Evolutionary conservation across 1,284 basidiomycete species (phyloP), one percentile per base, ranked within the genome.

Genomic region (Ceratorhiza oryzae-sativae): DNA sequence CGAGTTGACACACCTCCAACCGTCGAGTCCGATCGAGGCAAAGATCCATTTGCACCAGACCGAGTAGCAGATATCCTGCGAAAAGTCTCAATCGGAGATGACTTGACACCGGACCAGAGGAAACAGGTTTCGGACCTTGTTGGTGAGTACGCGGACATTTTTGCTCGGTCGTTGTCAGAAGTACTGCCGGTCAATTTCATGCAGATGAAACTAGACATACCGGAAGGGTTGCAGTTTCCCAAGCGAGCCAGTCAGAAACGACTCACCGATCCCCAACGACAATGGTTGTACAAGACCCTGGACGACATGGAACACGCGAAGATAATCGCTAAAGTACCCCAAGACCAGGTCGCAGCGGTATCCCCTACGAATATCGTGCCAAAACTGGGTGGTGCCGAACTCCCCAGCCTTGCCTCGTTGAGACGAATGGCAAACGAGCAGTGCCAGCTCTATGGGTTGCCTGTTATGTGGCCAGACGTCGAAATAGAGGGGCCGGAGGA

Each of bases 221-320:
- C 63, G 18, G 20, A 51, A 1, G 56, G 46, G 1, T 48, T 48
- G 12, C 49, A 6, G 3, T 73, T 75, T 25, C 75, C 68, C 2
- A 71, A 30, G 15, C 25, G 39, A 9, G 65, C 60, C 9, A 45
- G 61, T 23, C 75, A 75, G 51, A 71, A 70, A 32, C 61, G 59
- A 12, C 32, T 77, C 1, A 68, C 73, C 32, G 72, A 72, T 25
- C 62, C 72, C 10, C 74, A 76, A 51, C 46, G 49, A 0, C 34
- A 39, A n/a, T 20, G 23, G n/a, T 51, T 68, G 4, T 68, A 51
- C 73, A 67, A 68, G 68, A 72, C 48, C 2, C 27, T 76, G 3
- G 75, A 76, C 25, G 71, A 75, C 4, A 71, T 77, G 53, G 72
- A 76, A 36, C n/a, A 1, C 2, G 71, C 73, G 1, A 55, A 56